Evolutionary conservation across 2,329 filamentous ascomycete genomes (phyloP).

Genomic region (Niveomyces coronatus): DNA sequence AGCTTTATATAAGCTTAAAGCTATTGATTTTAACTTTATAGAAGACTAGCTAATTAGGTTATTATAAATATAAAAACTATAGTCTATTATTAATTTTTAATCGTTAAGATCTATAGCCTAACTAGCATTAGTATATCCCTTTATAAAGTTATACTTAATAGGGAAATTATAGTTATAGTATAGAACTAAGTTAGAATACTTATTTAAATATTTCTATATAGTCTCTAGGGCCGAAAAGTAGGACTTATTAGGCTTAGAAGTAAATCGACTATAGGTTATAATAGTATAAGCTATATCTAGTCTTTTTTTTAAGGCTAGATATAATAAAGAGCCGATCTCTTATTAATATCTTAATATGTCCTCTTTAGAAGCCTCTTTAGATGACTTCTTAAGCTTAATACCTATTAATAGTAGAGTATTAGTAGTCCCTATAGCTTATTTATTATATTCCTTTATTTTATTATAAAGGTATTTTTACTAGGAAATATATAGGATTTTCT

Average conservation of each 20-base stretch:
- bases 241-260: conserved; percentile 1
- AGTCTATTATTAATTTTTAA: neutral
- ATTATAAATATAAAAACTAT: conserved; percentile 2
- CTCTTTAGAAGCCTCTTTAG: neutral
- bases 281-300: conserved; percentile 3
- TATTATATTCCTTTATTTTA: conserved; percentile 4
- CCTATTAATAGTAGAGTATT: conserved; percentile 1
- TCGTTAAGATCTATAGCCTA: neutral
- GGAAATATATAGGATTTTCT: neutral
- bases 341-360: conserved; percentile 3
- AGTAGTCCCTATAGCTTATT: conserved; percentile 1
- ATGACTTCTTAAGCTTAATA: conserved; percentile 1
- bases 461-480: conserved; percentile 1
- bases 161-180: conserved; percentile 2
- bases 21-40: conserved; percentile 3
- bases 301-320: conserved; percentile 2
- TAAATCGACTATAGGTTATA: neutral
- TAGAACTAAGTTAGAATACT: conserved; percentile 1
- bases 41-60: neutral
- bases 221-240: conserved; percentile 1
- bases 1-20: conserved; percentile 1
- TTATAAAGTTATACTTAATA: conserved; percentile 2
- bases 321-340: conserved; percentile 5
- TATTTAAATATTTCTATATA: conserved; percentile 5
- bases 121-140: neutral